Conservation (phyloP, 1,284 basidiomycete genomes). For the Trametes sp. region DNA sequence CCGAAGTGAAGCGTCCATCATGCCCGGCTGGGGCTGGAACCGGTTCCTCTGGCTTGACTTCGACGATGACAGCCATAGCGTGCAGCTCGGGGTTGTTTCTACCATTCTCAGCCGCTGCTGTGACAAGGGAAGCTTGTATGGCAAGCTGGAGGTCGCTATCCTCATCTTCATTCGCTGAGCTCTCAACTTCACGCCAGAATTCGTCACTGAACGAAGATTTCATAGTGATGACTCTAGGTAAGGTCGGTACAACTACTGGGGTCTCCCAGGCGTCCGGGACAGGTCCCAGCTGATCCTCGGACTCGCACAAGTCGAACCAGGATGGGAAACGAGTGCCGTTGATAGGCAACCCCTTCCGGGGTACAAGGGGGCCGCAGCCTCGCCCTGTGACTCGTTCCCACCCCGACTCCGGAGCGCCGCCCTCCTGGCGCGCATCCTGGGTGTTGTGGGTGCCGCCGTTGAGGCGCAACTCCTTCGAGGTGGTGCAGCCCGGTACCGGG, state of each 20-base stretch:
- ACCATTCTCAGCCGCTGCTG: neutral
- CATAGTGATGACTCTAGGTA: neutral
- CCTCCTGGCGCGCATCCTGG: neutral
- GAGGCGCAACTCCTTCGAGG: neutral
- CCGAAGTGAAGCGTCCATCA: constrained; percentile 2
- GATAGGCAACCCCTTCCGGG: neutral
- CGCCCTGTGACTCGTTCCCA: neutral
- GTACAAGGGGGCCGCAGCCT: neutral
- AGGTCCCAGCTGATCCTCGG: constrained; percentile 1
- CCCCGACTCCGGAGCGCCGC: neutral
- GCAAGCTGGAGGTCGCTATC: neutral
- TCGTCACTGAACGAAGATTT: neutral
- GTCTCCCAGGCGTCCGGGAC: neutral
- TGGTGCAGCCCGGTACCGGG: neutral
- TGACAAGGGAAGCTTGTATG: neutral
- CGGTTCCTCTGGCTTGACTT: neutral
- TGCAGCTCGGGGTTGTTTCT: neutral
- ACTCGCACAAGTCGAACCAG: neutral
- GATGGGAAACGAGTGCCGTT: neutral
- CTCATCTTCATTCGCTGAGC: neutral
- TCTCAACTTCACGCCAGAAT: constrained; percentile 1
- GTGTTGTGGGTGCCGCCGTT: neutral
- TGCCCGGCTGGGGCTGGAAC: neutral
- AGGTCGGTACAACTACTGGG: neutral
- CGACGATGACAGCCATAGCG: neutral